Conservation (phyloP, 2,329 filamentous ascomycete genomes). For the Cercospora sp. region DNA sequence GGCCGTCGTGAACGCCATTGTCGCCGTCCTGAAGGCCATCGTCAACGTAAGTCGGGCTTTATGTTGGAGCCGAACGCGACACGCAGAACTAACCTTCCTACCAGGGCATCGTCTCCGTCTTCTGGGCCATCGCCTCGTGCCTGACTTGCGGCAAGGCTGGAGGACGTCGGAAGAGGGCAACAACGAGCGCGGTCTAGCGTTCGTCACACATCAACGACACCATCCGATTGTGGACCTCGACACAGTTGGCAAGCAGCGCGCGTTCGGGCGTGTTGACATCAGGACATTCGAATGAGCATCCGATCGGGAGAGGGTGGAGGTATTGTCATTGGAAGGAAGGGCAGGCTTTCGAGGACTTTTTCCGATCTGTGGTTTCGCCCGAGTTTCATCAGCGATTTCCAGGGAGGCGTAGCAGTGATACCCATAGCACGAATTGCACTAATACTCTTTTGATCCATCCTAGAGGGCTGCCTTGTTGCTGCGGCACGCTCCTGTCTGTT, state of each 20-base stretch:
- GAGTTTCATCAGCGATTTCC: background rate
- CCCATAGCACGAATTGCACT: conserved; percentile 22
- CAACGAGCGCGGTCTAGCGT: conserved; percentile 41
- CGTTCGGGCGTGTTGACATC: background rate
- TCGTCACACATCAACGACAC: conserved; percentile 6
- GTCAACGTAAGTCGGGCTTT: conserved; percentile 39
- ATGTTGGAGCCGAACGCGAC: background rate
- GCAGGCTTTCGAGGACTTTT: conserved; percentile 6
- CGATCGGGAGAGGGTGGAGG: background rate
- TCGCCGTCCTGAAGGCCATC: conserved; percentile 48
- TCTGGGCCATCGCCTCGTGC: conserved; percentile 52
- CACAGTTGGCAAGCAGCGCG: background rate
- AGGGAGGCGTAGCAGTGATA: conserved; percentile 25
- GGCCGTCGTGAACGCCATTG: conserved; percentile 49
- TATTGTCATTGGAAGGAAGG: conserved; percentile 1
- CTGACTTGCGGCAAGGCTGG: conserved; percentile 51
- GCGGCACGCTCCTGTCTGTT: background rate
- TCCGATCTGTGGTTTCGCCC: background rate
- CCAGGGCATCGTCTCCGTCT: conserved; percentile 52
- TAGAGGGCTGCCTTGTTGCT: background rate
- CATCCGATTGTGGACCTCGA: background rate
- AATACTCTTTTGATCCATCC: conserved; percentile 15
- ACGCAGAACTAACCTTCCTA: conserved; percentile 26
- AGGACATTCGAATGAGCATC: background rate
- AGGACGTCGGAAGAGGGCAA: conserved; percentile 38